A percentile compares a stretch with the other conserved stretches of the same genome.
phyloP scores from a whole-genome alignment of 75 land plant species.

The Ceratopteris richardii region DNA sequence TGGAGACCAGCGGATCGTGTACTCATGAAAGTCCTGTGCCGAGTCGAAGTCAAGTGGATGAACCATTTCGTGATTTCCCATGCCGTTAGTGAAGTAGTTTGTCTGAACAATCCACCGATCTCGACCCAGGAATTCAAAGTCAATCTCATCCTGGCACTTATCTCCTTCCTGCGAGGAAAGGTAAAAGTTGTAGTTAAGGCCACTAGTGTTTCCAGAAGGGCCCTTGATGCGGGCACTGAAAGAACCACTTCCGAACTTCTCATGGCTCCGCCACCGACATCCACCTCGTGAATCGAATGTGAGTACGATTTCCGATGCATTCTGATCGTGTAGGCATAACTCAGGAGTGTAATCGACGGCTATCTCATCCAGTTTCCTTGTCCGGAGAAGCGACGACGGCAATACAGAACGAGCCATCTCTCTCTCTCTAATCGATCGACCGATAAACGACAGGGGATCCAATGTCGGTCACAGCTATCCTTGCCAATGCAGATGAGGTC shows the following conservation, averaged over 20 bases:
- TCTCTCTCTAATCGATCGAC: too few relatives aligned
- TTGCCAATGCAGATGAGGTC: too few relatives aligned
- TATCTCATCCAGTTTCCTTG: slow-evolving; percentile 32
- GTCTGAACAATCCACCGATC: slow-evolving; percentile 54
- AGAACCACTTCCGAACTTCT: slow-evolving; percentile 38
- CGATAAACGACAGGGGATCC: too few relatives aligned
- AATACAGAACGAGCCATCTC: neutral
- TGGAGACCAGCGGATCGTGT: slow-evolving; percentile 42
- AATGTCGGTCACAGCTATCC: too few relatives aligned
- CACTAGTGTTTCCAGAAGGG: slow-evolving; percentile 57
- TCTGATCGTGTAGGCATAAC: slow-evolving; percentile 31
- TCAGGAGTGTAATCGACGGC: slow-evolving; percentile 58
- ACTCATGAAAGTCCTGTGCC: slow-evolving; percentile 54
- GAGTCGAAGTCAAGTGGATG: slow-evolving; percentile 58
- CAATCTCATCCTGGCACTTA: slow-evolving; percentile 62
- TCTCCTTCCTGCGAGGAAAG: slow-evolving; percentile 63
- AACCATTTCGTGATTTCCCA: slow-evolving; percentile 44
- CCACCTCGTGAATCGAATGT: slow-evolving; percentile 52
- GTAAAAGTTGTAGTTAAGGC: slow-evolving; percentile 61
- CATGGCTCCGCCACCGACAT: slow-evolving; percentile 50
- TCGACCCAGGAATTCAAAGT: slow-evolving; percentile 67
- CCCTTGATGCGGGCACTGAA: slow-evolving; percentile 47
- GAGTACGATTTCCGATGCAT: slow-evolving; percentile 29
- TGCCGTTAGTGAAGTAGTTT: slow-evolving; percentile 49
- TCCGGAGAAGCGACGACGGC: slow-evolving; percentile 7